These are phyloP conservation scores for Nepenthes mirabilis DNA, from an alignment of 148 eudicot species.

Conservation along the genomic window DNA sequence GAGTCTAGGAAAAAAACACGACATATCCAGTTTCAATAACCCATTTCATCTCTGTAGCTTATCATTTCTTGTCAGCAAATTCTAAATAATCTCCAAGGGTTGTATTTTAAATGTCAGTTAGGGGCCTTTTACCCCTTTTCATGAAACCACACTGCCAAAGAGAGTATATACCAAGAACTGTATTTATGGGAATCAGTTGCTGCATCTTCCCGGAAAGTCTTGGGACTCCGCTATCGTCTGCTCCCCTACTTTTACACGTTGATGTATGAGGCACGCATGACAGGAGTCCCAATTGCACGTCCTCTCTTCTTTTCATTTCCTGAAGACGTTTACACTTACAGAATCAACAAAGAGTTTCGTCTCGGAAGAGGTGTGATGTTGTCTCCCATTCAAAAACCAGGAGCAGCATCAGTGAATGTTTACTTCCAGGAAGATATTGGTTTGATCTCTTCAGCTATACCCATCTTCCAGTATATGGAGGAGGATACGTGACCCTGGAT, in stretches of 20 bases:
- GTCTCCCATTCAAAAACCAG: slow-evolving; percentile 30
- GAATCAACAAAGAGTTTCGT: slow-evolving; percentile 31
- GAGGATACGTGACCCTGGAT: slow-evolving; percentile 13
- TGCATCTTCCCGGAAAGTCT: slow-evolving; percentile 26
- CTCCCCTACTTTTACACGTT: slow-evolving; percentile 41
- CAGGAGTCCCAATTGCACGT: slow-evolving; percentile 39
- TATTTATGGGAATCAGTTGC: slow-evolving; percentile 44
- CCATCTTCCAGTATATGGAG: slow-evolving; percentile 1
- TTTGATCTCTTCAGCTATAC: slow-evolving; percentile 32
- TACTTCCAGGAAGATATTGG: slow-evolving; percentile 46
- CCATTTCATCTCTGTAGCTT: too few relatives aligned
- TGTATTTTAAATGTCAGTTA: too few relatives aligned
- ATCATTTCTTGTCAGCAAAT: too few relatives aligned
- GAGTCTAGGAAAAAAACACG: too few relatives aligned
- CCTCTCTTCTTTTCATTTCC: slow-evolving; percentile 51
- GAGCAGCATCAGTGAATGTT: slow-evolving; percentile 21
- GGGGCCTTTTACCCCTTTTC: slow-evolving; percentile 58
- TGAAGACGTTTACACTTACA: slow-evolving; percentile 22
- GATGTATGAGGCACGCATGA: slow-evolving; percentile 38
- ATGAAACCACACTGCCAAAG: slow-evolving; percentile 30
- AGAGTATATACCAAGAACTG: slow-evolving; percentile 28
- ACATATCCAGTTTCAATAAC: too few relatives aligned
- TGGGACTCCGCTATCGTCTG: slow-evolving; percentile 39
- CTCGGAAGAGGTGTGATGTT: slow-evolving; percentile 43
- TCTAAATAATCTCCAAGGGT: too few relatives aligned